phyloP scores from a whole-genome alignment of 371 early-diverging fungal species.

The Cladochytrium tenue region DNA sequence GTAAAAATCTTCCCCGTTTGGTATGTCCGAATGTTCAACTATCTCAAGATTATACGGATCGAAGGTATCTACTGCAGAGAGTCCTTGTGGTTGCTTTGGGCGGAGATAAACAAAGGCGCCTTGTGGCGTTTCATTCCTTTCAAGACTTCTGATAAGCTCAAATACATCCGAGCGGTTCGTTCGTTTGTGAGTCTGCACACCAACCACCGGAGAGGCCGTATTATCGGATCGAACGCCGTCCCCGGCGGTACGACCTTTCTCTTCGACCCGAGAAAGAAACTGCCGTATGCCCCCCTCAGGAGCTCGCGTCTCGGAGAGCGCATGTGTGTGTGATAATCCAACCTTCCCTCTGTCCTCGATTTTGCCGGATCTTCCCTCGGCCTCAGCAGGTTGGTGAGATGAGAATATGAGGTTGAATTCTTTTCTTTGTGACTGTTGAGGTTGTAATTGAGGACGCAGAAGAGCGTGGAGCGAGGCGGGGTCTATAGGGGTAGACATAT shows the following conservation, averaged over 20 bases:
- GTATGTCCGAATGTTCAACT: conserved; percentile 29
- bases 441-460: conserved; percentile 2
- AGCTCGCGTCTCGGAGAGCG: no score
- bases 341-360: not conserved
- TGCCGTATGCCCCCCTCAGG: not conserved
- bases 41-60: conserved; percentile 44
- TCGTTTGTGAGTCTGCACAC: not conserved
- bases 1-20: conserved; percentile 32
- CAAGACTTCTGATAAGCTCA: conserved; percentile 24
- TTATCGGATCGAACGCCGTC: not conserved
- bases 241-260: not conserved
- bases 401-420: conserved; percentile 5
- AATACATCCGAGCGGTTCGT: conserved; percentile 9
- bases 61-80: conserved; percentile 16
- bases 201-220: not conserved
- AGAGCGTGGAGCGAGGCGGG: no score
- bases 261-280: not conserved
- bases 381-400: no score
- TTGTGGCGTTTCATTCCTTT: conserved; percentile 23
- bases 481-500: no score
- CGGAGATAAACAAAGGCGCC: conserved; percentile 37
- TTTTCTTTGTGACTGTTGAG: conserved; percentile 19
- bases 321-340: no score
- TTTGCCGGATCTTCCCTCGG: conserved; percentile 5
- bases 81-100: conserved; percentile 13